Conservation (phyloP, 2,329 filamentous ascomycete genomes). For the Aspergillus sp. region DNA sequence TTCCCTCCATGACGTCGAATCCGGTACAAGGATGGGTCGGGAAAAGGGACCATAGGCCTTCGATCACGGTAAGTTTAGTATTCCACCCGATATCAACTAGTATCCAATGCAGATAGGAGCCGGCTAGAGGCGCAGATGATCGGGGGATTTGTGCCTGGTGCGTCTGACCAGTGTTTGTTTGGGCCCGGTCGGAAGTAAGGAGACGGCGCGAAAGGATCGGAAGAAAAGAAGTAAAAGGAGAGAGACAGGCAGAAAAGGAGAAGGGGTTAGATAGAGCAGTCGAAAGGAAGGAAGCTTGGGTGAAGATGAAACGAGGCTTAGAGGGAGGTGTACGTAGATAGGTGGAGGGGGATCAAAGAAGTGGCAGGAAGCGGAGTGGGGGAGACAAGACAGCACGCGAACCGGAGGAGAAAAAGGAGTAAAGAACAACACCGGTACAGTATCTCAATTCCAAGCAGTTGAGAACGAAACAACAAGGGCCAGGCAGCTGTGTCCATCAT, state of each 20-base stretch:
- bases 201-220: not conserved
- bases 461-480: not conserved
- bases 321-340: constrained; percentile 1
- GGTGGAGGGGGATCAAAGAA: constrained; percentile 25
- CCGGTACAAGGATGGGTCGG: constrained; percentile 22
- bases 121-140: constrained; percentile 1
- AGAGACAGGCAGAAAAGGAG: not conserved
- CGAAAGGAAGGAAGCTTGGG: not conserved
- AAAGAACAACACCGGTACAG: not conserved
- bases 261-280: not conserved
- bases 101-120: not conserved
- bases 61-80: constrained; percentile 2
- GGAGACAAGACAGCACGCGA: constrained; percentile 17
- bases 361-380: constrained; percentile 8
- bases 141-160: constrained; percentile 2
- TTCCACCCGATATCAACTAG: not conserved
- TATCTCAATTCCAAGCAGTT: not conserved
- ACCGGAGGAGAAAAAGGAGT: constrained; percentile 20
- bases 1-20: constrained; percentile 36
- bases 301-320: constrained; percentile 5
- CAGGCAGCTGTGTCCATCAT: not conserved
- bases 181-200: constrained; percentile 11
- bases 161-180: not conserved
- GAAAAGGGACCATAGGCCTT: constrained; percentile 31
- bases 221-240: not conserved